Percentiles rank a stretch among this genome's conserved stretches.
Evolutionary conservation across 352 stramenopile genomes (phyloP).

Genomic region (Pythium utonaiense): DNA sequence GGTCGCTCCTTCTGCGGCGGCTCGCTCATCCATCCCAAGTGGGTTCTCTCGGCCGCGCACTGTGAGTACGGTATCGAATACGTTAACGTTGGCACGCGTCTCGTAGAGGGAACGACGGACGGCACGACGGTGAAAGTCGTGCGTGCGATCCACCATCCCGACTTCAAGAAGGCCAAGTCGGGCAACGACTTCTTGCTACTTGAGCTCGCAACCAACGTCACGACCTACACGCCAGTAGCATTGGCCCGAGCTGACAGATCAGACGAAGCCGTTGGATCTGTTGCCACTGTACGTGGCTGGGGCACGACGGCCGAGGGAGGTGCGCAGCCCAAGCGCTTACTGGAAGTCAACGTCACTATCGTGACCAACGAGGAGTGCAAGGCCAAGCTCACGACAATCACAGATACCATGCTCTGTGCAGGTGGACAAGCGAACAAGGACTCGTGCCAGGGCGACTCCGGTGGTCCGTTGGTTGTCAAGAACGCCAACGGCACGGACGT

Average conservation of each 20-base stretch:
- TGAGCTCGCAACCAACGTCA: constrained; percentile 13
- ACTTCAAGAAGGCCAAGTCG: background rate
- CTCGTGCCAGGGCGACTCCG: constrained; percentile 36
- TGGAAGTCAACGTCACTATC: constrained; percentile 27
- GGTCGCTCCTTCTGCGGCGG: constrained; percentile 23
- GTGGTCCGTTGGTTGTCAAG: constrained; percentile 31
- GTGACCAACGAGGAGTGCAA: constrained; percentile 26
- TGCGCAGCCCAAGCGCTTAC: constrained; percentile 12
- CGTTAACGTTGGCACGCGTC: constrained; percentile 19
- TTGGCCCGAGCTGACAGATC: constrained; percentile 8
- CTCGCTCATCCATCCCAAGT: constrained; percentile 28
- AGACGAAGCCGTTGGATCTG: constrained; percentile 6
- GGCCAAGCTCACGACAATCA: constrained; percentile 7
- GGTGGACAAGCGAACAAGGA: constrained; percentile 28
- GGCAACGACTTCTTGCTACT: constrained; percentile 26
- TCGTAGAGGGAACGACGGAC: background rate
- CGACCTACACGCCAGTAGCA: constrained; percentile 12
- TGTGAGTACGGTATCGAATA: constrained; percentile 15
- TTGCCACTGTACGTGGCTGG: constrained; percentile 24
- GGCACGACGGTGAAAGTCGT: constrained; percentile 18
- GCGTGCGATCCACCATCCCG: constrained; percentile 22
- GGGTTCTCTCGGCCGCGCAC: constrained; percentile 29
- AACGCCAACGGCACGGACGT: constrained; percentile 23
- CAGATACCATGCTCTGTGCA: constrained; percentile 39
- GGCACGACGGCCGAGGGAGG: constrained; percentile 15